Conservation (phyloP, 2,329 filamentous ascomycete genomes). For the Aureobasidium sp. region DNA sequence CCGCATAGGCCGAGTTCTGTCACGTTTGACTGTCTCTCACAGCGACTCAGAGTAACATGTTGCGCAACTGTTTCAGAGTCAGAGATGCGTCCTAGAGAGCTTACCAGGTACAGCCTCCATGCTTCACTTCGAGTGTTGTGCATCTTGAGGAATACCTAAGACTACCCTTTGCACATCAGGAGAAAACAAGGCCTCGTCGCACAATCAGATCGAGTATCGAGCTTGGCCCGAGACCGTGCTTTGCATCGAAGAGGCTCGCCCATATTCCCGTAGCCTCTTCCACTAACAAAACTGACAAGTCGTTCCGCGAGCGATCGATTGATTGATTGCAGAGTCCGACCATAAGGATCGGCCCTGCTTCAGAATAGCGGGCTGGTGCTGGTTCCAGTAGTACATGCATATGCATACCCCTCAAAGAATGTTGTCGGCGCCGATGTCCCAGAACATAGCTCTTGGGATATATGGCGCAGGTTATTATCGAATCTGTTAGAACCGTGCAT, state of each 20-base stretch:
- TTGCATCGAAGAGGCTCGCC: not conserved
- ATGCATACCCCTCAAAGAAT: constrained; percentile 12
- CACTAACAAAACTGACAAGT: not conserved
- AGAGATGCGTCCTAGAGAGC: not conserved
- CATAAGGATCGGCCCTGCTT: not conserved
- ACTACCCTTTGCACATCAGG: not conserved
- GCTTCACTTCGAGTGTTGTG: not conserved
- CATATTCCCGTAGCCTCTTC: not conserved
- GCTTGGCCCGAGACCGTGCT: not conserved
- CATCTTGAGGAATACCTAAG: not conserved
- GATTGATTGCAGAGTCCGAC: not conserved
- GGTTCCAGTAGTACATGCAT: constrained; percentile 6
- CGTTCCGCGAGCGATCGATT: not conserved
- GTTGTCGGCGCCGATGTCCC: not conserved
- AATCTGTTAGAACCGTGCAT: not conserved
- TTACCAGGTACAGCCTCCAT: not conserved
- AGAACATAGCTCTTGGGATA: not conserved
- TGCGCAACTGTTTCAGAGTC: not conserved
- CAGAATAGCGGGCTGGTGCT: not conserved
- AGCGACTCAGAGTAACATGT: not conserved
- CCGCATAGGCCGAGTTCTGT: not conserved
- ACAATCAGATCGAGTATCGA: not conserved
- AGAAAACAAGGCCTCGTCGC: not conserved
- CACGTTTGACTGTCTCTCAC: not conserved
- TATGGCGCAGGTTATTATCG: not conserved